phyloP scores from a whole-genome alignment of 257 asterid species.

The Nicotiana undulata region DNA sequence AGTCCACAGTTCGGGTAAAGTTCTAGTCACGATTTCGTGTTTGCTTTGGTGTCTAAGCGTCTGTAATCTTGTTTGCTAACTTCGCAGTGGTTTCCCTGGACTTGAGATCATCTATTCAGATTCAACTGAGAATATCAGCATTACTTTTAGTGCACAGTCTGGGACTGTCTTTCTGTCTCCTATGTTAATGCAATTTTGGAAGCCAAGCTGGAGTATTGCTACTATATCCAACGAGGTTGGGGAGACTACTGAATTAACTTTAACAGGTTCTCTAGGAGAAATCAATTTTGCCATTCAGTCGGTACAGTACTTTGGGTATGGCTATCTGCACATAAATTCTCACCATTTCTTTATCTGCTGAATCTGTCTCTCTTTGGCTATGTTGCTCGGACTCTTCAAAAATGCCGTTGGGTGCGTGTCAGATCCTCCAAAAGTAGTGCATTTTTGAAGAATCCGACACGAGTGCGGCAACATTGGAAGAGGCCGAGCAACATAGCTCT shows the following conservation, averaged over 20 bases:
- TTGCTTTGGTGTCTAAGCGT: background rate
- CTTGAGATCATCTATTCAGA: constrained; percentile 61
- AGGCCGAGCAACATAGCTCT: no score
- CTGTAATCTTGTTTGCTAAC: background rate
- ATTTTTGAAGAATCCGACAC: no score
- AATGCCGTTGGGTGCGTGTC: no score
- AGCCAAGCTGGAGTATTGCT: constrained; percentile 41
- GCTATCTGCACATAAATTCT: background rate
- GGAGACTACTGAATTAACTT: constrained; percentile 29
- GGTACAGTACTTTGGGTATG: constrained; percentile 73
- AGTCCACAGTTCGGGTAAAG: constrained; percentile 76
- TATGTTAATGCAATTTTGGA: constrained; percentile 56
- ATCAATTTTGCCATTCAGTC: constrained; percentile 70
- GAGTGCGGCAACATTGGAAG: no score
- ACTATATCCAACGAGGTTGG: constrained; percentile 24
- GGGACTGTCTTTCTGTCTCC: constrained; percentile 64
- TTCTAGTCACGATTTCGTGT: background rate
- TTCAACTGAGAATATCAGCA: constrained; percentile 46
- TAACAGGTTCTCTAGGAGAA: constrained; percentile 55
- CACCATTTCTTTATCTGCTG: background rate
- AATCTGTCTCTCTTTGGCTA: background rate
- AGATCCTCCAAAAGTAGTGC: no score
- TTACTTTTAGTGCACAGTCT: constrained; percentile 44
- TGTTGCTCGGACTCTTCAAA: no score
- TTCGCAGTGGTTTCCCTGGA: constrained; percentile 81